Percentiles rank a stretch among this genome's conserved stretches.
Conservation (phyloP, 31 red algal species). For the Porphyra umbilicalis region DNA sequence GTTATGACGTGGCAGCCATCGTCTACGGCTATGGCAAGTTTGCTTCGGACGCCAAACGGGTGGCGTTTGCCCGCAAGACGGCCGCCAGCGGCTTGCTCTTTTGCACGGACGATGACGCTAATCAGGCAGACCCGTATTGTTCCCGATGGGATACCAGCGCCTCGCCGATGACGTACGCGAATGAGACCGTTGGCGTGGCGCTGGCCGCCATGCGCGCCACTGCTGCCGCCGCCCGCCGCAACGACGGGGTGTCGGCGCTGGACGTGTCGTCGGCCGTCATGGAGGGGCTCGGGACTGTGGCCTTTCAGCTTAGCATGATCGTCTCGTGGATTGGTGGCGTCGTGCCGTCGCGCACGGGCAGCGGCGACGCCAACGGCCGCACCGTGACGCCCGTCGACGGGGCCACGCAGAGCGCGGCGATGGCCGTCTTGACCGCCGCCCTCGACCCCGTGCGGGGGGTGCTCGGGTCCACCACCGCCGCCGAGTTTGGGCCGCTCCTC, state of each 20-base stretch:
- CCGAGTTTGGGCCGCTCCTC: not conserved
- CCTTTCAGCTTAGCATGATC: not conserved
- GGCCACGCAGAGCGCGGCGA: not conserved
- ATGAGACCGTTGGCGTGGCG: not conserved
- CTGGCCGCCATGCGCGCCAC: not conserved
- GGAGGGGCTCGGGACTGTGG: not conserved
- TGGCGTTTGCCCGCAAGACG: not conserved
- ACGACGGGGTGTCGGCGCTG: not conserved
- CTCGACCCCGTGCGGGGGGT: not conserved
- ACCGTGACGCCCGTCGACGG: not conserved
- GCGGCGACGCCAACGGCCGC: not conserved
- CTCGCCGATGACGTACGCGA: not conserved
- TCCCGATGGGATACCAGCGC: not conserved
- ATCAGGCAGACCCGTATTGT: not conserved
- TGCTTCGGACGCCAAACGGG: not conserved
- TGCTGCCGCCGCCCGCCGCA: not conserved
- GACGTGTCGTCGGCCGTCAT: not conserved
- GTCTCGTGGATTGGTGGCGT: not conserved
- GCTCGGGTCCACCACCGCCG: not conserved
- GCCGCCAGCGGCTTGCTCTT: not conserved
- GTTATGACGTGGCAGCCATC: not conserved
- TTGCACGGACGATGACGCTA: not conserved
- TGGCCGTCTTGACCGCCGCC: not conserved
- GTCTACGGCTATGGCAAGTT: not conserved
- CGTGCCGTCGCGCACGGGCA: not conserved